phyloP scores from a whole-genome alignment of 768 basidiomycete genomes.

The Xerocomus brunneocitrinus region DNA sequence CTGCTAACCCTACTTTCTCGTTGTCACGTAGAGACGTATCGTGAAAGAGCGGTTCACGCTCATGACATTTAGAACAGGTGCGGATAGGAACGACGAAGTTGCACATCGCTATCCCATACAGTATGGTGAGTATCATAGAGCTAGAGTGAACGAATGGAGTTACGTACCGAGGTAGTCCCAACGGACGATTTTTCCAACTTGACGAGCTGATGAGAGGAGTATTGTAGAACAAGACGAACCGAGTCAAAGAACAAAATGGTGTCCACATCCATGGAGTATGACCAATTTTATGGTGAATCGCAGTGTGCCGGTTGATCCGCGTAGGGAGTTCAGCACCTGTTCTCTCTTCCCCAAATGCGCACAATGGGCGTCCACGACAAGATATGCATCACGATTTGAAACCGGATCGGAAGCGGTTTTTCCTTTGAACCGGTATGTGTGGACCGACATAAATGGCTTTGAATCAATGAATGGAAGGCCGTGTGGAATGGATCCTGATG shows the following conservation, averaged over 20 bases:
- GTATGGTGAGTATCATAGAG: background rate
- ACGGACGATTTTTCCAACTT: background rate
- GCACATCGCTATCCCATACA: constrained; percentile 19
- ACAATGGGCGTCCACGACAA: background rate
- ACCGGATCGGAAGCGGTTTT: background rate
- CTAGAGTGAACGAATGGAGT: background rate
- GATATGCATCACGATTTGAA: background rate
- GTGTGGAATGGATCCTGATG: background rate
- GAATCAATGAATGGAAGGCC: background rate
- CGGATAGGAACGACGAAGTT: constrained; percentile 29
- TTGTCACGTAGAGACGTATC: constrained; percentile 10
- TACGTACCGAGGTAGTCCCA: background rate
- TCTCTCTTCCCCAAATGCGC: constrained; percentile 12
- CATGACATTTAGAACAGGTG: constrained; percentile 28
- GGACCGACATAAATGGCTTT: background rate
- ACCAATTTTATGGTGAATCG: constrained; percentile 6
- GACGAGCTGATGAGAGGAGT: background rate
- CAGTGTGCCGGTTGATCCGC: constrained; percentile 3
- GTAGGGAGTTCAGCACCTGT: constrained; percentile 1
- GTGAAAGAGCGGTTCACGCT: constrained; percentile 24
- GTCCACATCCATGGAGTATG: constrained; percentile 9
- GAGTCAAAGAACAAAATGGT: background rate
- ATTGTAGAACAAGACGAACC: background rate
- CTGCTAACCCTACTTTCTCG: constrained; percentile 17
- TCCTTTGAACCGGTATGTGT: constrained; percentile 1